Base-by-base conservation (phyloP, 1,284 basidiomycete species). In the Austropuccinia psidii region DNA sequence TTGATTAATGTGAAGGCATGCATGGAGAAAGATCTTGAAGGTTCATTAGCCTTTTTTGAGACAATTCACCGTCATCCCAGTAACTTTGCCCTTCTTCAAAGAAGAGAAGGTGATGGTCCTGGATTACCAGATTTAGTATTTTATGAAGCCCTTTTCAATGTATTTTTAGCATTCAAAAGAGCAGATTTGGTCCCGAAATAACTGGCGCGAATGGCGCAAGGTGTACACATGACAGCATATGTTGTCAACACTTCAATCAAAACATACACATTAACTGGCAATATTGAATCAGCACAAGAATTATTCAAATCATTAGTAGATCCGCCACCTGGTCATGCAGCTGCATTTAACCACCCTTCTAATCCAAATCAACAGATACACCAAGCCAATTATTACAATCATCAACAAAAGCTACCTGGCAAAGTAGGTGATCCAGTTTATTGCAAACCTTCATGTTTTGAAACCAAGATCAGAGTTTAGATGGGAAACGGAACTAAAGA, bases 241-340 rank as follows among this genome's bases (percentile, higher is more conserved):
- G 90, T 98, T 76, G 90, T 90, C 54, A 98, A 98, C 82, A 84
- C 91, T 75, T 83, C 97, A 77, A 98, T 98, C 83, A 89, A 89
- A 79, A 91, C 90, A 1, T 90, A 93, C 79, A 88, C 93, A 0
- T 84, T 87, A 33, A 85, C 85, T 7, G 88, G 89, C 5, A 84
- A 89, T 57, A 84, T 96, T 67, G 86, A 86, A 33, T 83, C 85
- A 55, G 87, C 93, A 0, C 84, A 93, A 41, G 82, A 81, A 35
- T 82, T 96, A 58, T 99, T 99, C 80, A 91, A 94, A 80, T 82
- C 84, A n/a, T 85, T 98, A 81, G 83, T 83, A n/a, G 94, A 98
- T 80, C 89, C 84, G 69, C 78, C 82, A 66, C 79, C 82, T 74
- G 77, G 83, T 66, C 79, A 83, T 77, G 74, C 79, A 75, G 79